Conservation (phyloP, 1,284 basidiomycete genomes). For the Coriolopsis trogii region DNA sequence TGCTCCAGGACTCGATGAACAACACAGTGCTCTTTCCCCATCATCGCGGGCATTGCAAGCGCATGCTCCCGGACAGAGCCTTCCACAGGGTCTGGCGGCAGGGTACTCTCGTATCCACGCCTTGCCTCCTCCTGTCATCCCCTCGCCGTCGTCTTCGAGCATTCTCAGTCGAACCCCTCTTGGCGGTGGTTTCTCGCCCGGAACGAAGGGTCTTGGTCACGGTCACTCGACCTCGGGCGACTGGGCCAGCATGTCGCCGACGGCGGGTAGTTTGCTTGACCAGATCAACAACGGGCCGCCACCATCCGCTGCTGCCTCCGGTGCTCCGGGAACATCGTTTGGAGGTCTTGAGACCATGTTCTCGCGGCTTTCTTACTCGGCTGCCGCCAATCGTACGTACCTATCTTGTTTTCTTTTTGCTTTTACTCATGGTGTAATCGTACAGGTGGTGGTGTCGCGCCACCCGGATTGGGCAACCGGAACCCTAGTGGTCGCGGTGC, state of each 20-base stretch:
- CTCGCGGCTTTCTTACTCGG: slow-evolving; percentile 36
- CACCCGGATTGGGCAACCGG: slow-evolving; percentile 36
- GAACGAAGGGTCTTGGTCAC: slow-evolving; percentile 31
- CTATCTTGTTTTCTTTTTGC: slow-evolving; percentile 5
- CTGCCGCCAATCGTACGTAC: slow-evolving; percentile 32
- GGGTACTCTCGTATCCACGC: slow-evolving; percentile 86
- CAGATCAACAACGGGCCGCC: slow-evolving; percentile 29
- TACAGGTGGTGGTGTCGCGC: slow-evolving; percentile 18
- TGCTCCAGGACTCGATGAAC: slow-evolving; percentile 33
- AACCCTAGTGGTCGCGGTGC: slow-evolving; percentile 44
- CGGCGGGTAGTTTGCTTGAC: slow-evolving; percentile 32
- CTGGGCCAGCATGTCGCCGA: slow-evolving; percentile 36
- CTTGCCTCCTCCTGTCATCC: slow-evolving; percentile 51
- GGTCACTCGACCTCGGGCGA: slow-evolving; percentile 31
- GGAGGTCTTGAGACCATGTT: slow-evolving; percentile 35
- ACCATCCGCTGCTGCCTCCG: slow-evolving; percentile 1
- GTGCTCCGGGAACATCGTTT: slow-evolving; percentile 13
- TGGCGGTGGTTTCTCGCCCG: slow-evolving; percentile 28
- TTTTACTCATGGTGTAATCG: slow-evolving; percentile 2
- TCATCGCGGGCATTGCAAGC: slow-evolving; percentile 69
- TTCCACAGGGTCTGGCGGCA: slow-evolving; percentile 87
- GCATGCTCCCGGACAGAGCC: slow-evolving; percentile 83
- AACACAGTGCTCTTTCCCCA: slow-evolving; percentile 53
- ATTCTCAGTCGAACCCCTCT: slow-evolving; percentile 33
- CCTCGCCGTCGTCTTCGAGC: slow-evolving; percentile 43